These are phyloP conservation scores for Fusarium lateritium DNA, from an alignment of 2,329 filamentous ascomycete species.

Conservation along the genomic window DNA sequence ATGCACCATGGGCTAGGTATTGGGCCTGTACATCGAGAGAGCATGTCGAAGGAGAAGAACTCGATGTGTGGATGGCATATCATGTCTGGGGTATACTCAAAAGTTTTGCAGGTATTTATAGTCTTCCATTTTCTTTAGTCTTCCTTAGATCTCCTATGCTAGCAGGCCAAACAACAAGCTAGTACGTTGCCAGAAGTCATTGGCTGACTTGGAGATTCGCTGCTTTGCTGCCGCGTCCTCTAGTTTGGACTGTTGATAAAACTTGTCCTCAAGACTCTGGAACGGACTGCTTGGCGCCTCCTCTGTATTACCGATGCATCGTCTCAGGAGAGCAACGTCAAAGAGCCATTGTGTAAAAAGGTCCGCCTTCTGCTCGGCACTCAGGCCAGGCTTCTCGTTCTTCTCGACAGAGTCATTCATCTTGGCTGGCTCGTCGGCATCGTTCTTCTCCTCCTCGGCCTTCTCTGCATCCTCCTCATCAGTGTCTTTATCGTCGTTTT, in stretches of 20 bases:
- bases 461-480: constrained; percentile 30
- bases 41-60: too few relatives aligned
- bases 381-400: constrained; percentile 6
- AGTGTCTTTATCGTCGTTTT: constrained; percentile 14
- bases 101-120: not conserved
- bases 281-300: constrained; percentile 52
- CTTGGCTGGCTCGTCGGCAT: constrained; percentile 22
- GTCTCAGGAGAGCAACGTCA: constrained; percentile 68
- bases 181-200: constrained; percentile 88
- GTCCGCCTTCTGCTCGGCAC: constrained; percentile 57
- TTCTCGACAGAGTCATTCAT: constrained; percentile 3
- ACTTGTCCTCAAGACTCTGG: constrained; percentile 61
- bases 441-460: constrained; percentile 15
- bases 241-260: constrained; percentile 63
- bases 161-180: constrained; percentile 86
- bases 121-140: constrained; percentile 4
- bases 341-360: constrained; percentile 73
- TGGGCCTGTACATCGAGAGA: not conserved
- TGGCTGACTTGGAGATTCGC: constrained; percentile 73
- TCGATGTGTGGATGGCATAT: not conserved
- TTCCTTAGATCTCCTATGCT: constrained; percentile 53
- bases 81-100: not conserved
- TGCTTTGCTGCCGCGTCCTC: constrained; percentile 64
- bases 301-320: constrained; percentile 57
- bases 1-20: not conserved